Evolutionary conservation across 148 eudicot species (phyloP), one percentile per base, ranked within the genome.

Genomic region (Nyssa sinensis): DNA sequence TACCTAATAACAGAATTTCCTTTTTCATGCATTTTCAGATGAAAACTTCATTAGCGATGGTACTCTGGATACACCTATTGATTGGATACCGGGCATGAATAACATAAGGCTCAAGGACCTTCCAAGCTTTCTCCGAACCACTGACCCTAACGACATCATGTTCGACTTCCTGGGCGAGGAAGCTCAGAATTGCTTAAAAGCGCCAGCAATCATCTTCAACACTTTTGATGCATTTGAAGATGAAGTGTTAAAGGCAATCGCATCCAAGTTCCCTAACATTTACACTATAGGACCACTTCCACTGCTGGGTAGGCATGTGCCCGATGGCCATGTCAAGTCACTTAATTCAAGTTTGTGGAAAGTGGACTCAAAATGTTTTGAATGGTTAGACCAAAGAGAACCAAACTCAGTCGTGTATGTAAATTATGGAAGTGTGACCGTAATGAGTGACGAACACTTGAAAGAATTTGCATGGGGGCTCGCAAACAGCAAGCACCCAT

Each of bases 391-490:
- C 58, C 71, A 28, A 47, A 67, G 71, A 67, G 58, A 67, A 19
- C 71, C 58, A 5, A 28, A 17, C 34, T 67, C 71, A 8, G 71
- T 67, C 9, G 58, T 67, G 71, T 67, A 67, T 31, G 71, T 67
- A 58, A 67, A 67, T 13, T 67, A 67, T 28, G 58, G 71, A 16
- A 67, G 58, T 16, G 34, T 67, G 33, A 17, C 58, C 10, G 34
- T 28, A 7, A 67, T 67, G 71, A 25, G 11, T 2, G 34, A 3
- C 16, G 12, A 41, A 6, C 57, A 67, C 58, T 67, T 67, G 23
- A 67, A n/a, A 19, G 71, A 67, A 67, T 67, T 67, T 28, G 71
- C 71, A 0, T 67, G 71, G 71, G 58, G 71, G n/a, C 57, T 67
- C 6, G 71, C 71, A 7, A 28, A 67, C 7, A 67, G 71, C 31